Base-by-base conservation (phyloP, 73 alveolate species). In the Chromera velia region DNA sequence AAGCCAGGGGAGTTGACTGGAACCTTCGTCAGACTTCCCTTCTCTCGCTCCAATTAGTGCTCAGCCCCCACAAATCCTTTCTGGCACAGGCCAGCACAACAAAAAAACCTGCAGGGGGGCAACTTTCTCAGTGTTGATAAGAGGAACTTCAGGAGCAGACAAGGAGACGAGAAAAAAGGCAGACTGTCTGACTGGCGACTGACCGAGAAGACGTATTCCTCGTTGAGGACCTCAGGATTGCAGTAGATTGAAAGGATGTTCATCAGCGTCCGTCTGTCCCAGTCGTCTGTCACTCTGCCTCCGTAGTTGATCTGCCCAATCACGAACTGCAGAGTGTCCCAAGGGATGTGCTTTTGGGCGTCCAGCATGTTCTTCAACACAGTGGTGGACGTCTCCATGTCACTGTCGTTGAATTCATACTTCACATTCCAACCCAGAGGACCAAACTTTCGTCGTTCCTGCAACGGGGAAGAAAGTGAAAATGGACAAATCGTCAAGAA, bases 401-500 rank as follows among this genome's bases (percentile, higher is more conserved):
- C 99, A 72, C 97, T 87, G 83, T 95, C 98, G 93, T 96, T 97
- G 93, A 97, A 97, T 81, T 97, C 99, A 80, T 97, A 97, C 28
- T 98, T 90, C 48, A 97, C 95, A 90, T 97, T 97, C 99, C 99
- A 97, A 27, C 99, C 99, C 47, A 97, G 91, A 6, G 99, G 98
- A 17, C 99, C 99, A 87, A 97, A 97, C 82, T 97, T 97, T 75
- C 99, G 89, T 48, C 99, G 84, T 83, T 97, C 99, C 91, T 96
- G 76, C 22, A n/a, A n/a, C n/a, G n/a, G n/a, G n/a, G n/a, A n/a
- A n/a, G n/a, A n/a, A n/a, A n/a, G n/a, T n/a, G n/a, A n/a, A n/a
- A n/a, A n/a, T n/a, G n/a, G n/a, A n/a, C n/a, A n/a, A n/a, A n/a
- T n/a, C n/a, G n/a, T n/a, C n/a, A n/a, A n/a, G n/a, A n/a, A n/a